Evolutionary conservation across 768 basidiomycete genomes (phyloP), one percentile per base, ranked within the genome.

Genomic region (Podaxis sp.): DNA sequence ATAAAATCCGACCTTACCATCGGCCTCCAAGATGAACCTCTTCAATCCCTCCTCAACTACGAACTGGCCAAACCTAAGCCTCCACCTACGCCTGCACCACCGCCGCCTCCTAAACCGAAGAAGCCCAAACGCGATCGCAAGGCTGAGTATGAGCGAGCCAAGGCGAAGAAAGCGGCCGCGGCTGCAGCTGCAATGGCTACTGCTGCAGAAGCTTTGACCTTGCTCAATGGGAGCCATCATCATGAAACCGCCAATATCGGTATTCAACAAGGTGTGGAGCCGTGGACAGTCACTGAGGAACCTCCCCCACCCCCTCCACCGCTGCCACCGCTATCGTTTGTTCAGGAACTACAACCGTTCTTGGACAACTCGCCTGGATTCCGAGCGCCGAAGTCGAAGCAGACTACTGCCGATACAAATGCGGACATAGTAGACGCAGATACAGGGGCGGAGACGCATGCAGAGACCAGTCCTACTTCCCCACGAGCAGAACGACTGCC

Each of bases 41-140:
- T 96, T 25, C 75, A 79, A 0, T 87, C 89, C 0, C 72, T 97
- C 9, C 85, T 94, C 70, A 76, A 76, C 64, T 90, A 84, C 63
- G 90, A 91, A 63, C 70, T 93, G 15, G 86, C 84, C 2, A 79
- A 77, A 54, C 71, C 80, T 22, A 91, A 87, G 65, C 86, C 84
- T 2, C 84, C 84, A 0, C 85, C 88, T 0, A 85, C 88, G 0
- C 82, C 85, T 0, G 83, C 85, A 1, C 76, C 83, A 8, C 72
- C 74, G 0, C 72, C 72, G n/a, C 70, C 71, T 22, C 76, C 79
- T 1, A 74, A 75, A 54, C 74, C 74, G 3, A 77, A 77, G 40
- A 80, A 80, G 38, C 66, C 68, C 12, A 77, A 76, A 64, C 72
- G 76, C 1, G 74, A 76, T 60, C 61, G 74, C 37, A 82, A 79